Percentiles rank a stretch among this genome's conserved stretches.
These are phyloP conservation scores for Globisporangium canariense DNA, from an alignment of 352 stramenopile genomes.

Conservation along the genomic window DNA sequence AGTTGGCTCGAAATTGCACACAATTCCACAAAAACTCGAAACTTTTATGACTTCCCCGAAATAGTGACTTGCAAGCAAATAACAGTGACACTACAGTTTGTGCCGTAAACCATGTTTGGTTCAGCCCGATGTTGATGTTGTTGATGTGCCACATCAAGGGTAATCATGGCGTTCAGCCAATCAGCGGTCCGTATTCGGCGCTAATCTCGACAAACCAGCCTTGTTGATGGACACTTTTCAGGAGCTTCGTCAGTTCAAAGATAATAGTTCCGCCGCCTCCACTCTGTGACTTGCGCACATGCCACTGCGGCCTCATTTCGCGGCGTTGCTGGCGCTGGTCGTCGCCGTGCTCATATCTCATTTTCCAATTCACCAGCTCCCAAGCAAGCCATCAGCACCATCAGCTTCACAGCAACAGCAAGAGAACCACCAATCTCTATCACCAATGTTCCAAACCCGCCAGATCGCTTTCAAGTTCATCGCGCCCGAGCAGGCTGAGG, in stretches of 20 bases:
- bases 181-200: not conserved
- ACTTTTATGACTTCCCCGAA: not conserved
- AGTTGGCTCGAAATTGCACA: too few species aligned
- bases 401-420: not conserved
- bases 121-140: not conserved
- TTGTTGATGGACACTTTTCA: not conserved
- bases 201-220: not conserved
- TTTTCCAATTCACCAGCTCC: not conserved
- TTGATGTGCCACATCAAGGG: not conserved
- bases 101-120: too few species aligned
- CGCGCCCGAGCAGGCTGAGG: constrained; percentile 46
- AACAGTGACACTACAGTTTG: too few species aligned
- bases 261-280: not conserved
- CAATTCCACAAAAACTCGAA: too few species aligned
- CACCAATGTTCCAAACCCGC: constrained; percentile 1
- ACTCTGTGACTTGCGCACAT: not conserved
- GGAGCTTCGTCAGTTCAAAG: not conserved
- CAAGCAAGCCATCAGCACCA: not conserved
- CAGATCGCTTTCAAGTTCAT: constrained; percentile 37
- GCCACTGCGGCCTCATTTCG: not conserved
- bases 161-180: not conserved
- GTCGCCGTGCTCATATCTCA: not conserved
- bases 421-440: not conserved
- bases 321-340: not conserved
- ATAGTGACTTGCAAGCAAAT: not conserved